phyloP scores from a whole-genome alignment of 108 stramenopile species.

The Hondaea fermentalgiana region DNA sequence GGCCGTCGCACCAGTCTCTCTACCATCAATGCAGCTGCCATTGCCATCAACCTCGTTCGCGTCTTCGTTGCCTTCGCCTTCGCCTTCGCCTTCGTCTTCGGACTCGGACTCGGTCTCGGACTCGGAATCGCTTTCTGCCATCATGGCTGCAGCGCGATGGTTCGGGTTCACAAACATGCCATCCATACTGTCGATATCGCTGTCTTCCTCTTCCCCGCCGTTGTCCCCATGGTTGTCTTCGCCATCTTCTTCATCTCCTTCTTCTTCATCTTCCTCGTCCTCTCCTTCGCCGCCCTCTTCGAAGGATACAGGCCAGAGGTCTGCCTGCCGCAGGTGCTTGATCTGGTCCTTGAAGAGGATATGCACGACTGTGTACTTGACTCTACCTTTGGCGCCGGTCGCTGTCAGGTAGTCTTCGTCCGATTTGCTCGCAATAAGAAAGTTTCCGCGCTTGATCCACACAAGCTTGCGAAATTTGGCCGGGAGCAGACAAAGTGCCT shows the following conservation, averaged over 20 bases:
- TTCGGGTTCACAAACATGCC: background rate
- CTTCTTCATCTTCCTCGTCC: slow-evolving; percentile 24
- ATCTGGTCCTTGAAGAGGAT: slow-evolving; percentile 89
- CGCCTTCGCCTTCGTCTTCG: background rate
- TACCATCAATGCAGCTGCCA: background rate
- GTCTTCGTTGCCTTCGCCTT: background rate
- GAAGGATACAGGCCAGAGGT: slow-evolving; percentile 66
- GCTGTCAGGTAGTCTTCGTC: slow-evolving; percentile 35
- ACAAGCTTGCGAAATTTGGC: slow-evolving; percentile 89
- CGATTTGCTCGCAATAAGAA: slow-evolving; percentile 62
- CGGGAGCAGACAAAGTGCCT: slow-evolving; percentile 71
- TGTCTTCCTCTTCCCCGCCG: background rate
- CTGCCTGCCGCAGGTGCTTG: slow-evolving; percentile 71
- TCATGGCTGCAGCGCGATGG: background rate
- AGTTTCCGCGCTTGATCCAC: slow-evolving; percentile 91
- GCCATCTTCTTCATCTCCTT: slow-evolving; percentile 14
- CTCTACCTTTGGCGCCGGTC: slow-evolving; percentile 23
- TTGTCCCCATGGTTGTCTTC: background rate
- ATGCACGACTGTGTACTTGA: slow-evolving; percentile 48
- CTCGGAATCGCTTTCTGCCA: background rate
- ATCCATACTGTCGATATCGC: background rate
- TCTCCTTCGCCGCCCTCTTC: slow-evolving; percentile 33
- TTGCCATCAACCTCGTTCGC: background rate
- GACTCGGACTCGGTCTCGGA: background rate
- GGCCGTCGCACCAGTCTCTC: background rate